Conservation (phyloP, 371 early-diverging fungal species). For the Gilbertella persicaria region DNA sequence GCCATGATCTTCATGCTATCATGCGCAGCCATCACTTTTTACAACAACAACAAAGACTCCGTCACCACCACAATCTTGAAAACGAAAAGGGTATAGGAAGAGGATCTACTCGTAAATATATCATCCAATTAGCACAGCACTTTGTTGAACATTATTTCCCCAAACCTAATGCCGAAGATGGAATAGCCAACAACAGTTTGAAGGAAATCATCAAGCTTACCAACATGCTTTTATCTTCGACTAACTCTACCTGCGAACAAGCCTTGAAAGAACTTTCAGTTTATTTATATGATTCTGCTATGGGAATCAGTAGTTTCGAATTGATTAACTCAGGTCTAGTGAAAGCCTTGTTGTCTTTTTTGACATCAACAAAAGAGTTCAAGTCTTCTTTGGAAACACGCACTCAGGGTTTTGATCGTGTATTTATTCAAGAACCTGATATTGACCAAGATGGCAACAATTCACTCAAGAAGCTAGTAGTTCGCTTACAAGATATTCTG, state of each 20-base stretch:
- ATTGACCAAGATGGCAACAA: slow-evolving; percentile 28
- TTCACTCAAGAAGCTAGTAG: slow-evolving; percentile 54
- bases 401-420: slow-evolving; percentile 40
- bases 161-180: background rate
- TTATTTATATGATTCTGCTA: slow-evolving; percentile 31
- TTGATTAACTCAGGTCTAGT: slow-evolving; percentile 77
- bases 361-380: slow-evolving; percentile 37
- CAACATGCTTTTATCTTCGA: slow-evolving; percentile 11
- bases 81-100: slow-evolving; percentile 40
- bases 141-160: slow-evolving; percentile 22
- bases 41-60: slow-evolving; percentile 6
- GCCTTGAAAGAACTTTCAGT: slow-evolving; percentile 21
- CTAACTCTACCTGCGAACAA: slow-evolving; percentile 6
- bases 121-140: slow-evolving; percentile 36
- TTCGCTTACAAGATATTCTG: slow-evolving; percentile 75
- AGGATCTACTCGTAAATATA: slow-evolving; percentile 38
- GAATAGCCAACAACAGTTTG: slow-evolving; percentile 14
- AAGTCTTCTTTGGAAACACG: slow-evolving; percentile 21
- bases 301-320: slow-evolving; percentile 83
- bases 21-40: slow-evolving; percentile 31
- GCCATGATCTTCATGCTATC: slow-evolving; percentile 29
- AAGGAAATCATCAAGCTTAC: slow-evolving; percentile 33
- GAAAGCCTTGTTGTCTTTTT: slow-evolving; percentile 53
- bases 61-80: slow-evolving; percentile 7
- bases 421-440: slow-evolving; percentile 55